phyloP scores from a whole-genome alignment of 2,329 filamentous ascomycete genomes.

The Pseudogymnoascus sp. region DNA sequence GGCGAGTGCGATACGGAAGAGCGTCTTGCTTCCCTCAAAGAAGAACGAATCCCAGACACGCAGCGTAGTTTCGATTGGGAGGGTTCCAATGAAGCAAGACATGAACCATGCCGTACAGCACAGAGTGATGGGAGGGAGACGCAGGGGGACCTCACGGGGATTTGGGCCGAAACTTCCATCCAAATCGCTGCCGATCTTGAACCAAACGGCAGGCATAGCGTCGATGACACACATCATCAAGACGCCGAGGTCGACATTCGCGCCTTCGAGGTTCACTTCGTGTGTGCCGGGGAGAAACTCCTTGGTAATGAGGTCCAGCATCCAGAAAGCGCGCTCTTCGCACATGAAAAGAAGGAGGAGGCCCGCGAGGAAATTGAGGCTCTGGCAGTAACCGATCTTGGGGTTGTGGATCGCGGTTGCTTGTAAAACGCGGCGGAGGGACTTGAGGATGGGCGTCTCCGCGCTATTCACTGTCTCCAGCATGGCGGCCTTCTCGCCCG shows the following conservation, averaged over 20 bases:
- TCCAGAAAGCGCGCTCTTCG: conserved; percentile 87
- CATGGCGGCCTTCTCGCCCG: conserved; percentile 22
- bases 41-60: conserved; percentile 95
- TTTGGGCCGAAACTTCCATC: conserved; percentile 34
- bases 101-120: conserved; percentile 97
- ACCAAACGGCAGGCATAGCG: conserved; percentile 74
- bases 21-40: conserved; percentile 87
- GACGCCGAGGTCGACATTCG: conserved; percentile 89
- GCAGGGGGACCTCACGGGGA: conserved; percentile 26
- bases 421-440: conserved; percentile 75
- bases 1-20: conserved; percentile 83
- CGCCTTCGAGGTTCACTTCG: conserved; percentile 79
- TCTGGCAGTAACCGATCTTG: conserved; percentile 89
- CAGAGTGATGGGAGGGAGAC: conserved; percentile 80
- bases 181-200: conserved; percentile 75
- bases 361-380: conserved; percentile 88
- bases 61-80: conserved; percentile 85
- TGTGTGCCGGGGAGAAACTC: conserved; percentile 87
- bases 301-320: conserved; percentile 85
- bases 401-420: conserved; percentile 90
- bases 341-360: conserved; percentile 80
- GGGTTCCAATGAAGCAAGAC: conserved; percentile 88
- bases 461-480: conserved; percentile 27
- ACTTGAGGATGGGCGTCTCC: conserved; percentile 72
- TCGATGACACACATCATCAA: conserved; percentile 83